Percentiles rank a stretch among this genome's conserved stretches.
These are phyloP conservation scores for Monosporascus sp. DNA, from an alignment of 2,329 filamentous ascomycete species.

Conservation along the genomic window DNA sequence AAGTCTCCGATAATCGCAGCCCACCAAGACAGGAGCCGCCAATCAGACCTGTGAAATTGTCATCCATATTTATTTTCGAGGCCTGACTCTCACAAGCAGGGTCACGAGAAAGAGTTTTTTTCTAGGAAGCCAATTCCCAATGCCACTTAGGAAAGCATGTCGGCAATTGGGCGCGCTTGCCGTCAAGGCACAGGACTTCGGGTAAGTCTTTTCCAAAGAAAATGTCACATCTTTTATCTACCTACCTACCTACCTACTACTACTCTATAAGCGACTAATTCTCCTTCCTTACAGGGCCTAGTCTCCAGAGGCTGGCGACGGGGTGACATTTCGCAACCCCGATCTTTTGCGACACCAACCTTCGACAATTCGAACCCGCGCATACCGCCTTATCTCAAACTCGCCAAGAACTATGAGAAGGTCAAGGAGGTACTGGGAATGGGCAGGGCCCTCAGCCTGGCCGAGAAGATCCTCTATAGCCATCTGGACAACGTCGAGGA, in stretches of 20 bases:
- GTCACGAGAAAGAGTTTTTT: conserved; percentile 20
- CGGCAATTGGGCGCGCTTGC: conserved; percentile 25
- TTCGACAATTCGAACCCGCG: conserved; percentile 37
- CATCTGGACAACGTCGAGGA: conserved; percentile 88
- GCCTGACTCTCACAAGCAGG: not conserved
- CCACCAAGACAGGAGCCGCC: not conserved
- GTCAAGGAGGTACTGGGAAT: conserved; percentile 51
- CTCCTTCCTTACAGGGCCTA: conserved; percentile 16
- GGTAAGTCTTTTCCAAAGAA: conserved; percentile 12
- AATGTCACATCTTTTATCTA: not conserved
- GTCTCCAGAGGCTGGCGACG: conserved; percentile 15
- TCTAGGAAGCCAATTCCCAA: conserved; percentile 15
- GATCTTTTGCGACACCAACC: conserved; percentile 28
- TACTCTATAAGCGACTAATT: conserved; percentile 1
- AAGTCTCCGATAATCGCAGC: not conserved
- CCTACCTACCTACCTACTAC: not conserved
- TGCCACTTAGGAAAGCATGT: conserved; percentile 27
- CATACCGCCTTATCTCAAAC: conserved; percentile 64
- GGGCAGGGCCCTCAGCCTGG: conserved; percentile 67
- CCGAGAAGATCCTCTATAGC: conserved; percentile 97
- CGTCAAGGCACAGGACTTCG: conserved; percentile 24
- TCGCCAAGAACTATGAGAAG: conserved; percentile 55
- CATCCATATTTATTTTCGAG: not conserved
- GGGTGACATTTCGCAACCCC: conserved; percentile 16
- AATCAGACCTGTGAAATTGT: not conserved